Conservation (phyloP, 805 yeast species). For the Candida pseudoglaebosa region DNA sequence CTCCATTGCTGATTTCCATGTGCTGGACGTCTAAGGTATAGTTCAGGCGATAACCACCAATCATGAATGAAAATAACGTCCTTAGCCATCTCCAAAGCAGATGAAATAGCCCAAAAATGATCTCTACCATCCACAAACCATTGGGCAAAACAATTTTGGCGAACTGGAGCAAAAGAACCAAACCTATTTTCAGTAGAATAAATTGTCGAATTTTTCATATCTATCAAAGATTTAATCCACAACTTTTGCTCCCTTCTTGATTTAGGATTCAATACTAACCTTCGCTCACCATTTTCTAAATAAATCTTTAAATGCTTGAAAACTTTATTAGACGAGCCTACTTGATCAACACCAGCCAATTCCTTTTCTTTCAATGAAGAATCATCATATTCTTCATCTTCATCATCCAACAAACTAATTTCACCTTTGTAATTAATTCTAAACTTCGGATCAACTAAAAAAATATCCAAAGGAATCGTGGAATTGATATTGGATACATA, state of each 20-base stretch:
- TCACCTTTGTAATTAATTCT: slow-evolving; percentile 49
- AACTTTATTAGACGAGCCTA: slow-evolving; percentile 38
- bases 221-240: slow-evolving; percentile 73
- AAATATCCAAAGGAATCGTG: slow-evolving; percentile 87
- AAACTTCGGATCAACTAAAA: slow-evolving; percentile 78
- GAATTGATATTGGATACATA: slow-evolving; percentile 84
- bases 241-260: slow-evolving; percentile 59
- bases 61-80: slow-evolving; percentile 94
- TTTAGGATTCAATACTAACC: slow-evolving; percentile 64
- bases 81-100: slow-evolving; percentile 88
- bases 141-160: slow-evolving; percentile 83
- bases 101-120: slow-evolving; percentile 92
- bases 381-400: slow-evolving; percentile 45
- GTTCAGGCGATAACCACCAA: slow-evolving; percentile 98
- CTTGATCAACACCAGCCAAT: slow-evolving; percentile 17
- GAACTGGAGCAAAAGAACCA: slow-evolving; percentile 87
- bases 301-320: slow-evolving; percentile 51
- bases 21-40: slow-evolving; percentile 90
- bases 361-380: slow-evolving; percentile 25
- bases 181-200: slow-evolving; percentile 77
- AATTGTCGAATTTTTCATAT: slow-evolving; percentile 60
- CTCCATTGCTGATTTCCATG: slow-evolving; percentile 94
- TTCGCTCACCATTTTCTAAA: slow-evolving; percentile 74
- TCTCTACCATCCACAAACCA: slow-evolving; percentile 98
- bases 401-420: slow-evolving; percentile 21